Evolutionary conservation across 495 filamentous ascomycete genomes (phyloP).

Genomic region (Talaromyces nanjingensis): DNA sequence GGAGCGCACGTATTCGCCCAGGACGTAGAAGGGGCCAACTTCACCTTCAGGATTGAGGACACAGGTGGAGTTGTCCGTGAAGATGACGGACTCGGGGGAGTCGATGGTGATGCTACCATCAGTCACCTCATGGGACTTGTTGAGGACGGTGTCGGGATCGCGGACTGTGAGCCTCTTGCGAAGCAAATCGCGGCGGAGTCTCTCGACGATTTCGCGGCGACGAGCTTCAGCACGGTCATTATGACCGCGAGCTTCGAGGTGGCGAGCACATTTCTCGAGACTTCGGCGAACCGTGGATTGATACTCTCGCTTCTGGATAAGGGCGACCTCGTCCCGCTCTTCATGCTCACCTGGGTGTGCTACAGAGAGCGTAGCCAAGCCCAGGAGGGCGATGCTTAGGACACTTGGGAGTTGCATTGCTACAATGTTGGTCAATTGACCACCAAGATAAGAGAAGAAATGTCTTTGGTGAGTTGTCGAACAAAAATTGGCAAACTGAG

Average conservation of each 20-base stretch:
- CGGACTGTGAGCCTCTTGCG: neutral
- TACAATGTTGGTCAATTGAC: neutral
- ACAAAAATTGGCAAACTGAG: neutral
- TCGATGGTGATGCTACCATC: conserved; percentile 11
- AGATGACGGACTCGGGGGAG: conserved; percentile 17
- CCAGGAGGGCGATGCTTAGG: neutral
- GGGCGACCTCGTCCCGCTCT: neutral
- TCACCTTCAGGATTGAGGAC: conserved; percentile 22
- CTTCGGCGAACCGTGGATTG: conserved; percentile 12
- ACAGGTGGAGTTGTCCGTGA: conserved; percentile 16
- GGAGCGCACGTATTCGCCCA: conserved; percentile 42
- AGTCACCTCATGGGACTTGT: conserved; percentile 15
- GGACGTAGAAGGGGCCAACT: conserved; percentile 24
- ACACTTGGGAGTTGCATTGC: neutral
- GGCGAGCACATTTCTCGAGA: conserved; percentile 14
- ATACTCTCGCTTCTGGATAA: neutral
- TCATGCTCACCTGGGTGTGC: neutral
- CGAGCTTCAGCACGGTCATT: conserved; percentile 18
- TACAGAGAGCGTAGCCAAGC: neutral
- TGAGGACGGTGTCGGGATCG: conserved; percentile 3
- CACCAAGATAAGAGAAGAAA: neutral
- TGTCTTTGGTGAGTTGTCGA: neutral
- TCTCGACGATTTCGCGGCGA: conserved; percentile 10
- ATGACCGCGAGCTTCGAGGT: conserved; percentile 17
- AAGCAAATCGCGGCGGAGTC: neutral